These are phyloP conservation scores for Novakomyces olei DNA, from an alignment of 805 yeast genomes.

Conservation along the genomic window DNA sequence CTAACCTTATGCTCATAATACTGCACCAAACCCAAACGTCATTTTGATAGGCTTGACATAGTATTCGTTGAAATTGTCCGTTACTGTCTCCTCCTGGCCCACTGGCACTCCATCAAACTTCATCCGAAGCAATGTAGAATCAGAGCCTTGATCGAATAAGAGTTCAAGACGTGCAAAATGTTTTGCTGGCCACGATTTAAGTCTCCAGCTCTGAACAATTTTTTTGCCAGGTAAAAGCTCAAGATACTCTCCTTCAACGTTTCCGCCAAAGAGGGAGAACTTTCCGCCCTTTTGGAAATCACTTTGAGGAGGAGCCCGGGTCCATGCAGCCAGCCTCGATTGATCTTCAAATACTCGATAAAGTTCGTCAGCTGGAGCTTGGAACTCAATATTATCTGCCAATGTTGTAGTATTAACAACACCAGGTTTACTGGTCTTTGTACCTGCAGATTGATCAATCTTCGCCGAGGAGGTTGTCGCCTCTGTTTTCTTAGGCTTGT, in stretches of 20 bases:
- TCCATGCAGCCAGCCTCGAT: conserved; percentile 71
- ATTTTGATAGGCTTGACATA: conserved; percentile 74
- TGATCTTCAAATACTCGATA: conserved; percentile 58
- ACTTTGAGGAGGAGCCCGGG: conserved; percentile 46
- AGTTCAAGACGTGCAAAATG: conserved; percentile 52
- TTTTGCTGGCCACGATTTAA: conserved; percentile 70
- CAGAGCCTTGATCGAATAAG: conserved; percentile 49
- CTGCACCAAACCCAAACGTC: conserved; percentile 41
- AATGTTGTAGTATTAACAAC: conserved; percentile 64
- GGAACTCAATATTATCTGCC: conserved; percentile 56
- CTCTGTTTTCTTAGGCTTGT: conserved; percentile 9
- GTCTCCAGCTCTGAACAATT: conserved; percentile 66
- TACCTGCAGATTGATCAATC: conserved; percentile 11
- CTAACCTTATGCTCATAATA: background rate
- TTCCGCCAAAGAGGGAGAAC: conserved; percentile 69
- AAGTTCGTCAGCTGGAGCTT: conserved; percentile 70
- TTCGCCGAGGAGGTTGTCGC: conserved; percentile 4
- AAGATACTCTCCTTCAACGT: conserved; percentile 47
- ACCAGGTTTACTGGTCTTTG: background rate
- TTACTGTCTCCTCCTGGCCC: conserved; percentile 74
- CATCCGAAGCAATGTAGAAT: conserved; percentile 64
- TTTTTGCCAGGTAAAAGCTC: conserved; percentile 35
- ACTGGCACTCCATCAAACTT: conserved; percentile 75
- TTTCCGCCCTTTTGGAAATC: conserved; percentile 37
- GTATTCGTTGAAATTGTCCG: conserved; percentile 67